These are phyloP conservation scores for Sanghuangporus sanghuang DNA, from an alignment of 1,284 basidiomycete species.

Conservation along the genomic window DNA sequence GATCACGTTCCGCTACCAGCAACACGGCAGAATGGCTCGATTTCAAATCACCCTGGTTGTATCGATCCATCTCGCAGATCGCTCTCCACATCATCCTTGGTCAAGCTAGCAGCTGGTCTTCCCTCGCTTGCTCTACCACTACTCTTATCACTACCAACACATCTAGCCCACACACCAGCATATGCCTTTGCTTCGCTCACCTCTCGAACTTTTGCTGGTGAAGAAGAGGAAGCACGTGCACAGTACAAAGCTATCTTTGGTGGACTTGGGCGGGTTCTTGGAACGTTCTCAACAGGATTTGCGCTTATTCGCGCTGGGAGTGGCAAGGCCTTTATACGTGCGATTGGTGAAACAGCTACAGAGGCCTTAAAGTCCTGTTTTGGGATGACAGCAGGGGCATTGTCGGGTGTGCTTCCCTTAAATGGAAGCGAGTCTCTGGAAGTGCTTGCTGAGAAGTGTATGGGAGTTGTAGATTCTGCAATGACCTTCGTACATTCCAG, in stretches of 20 bases:
- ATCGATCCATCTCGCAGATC: conserved; percentile 27
- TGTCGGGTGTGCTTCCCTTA: background rate
- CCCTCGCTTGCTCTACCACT: conserved; percentile 39
- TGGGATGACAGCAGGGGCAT: background rate
- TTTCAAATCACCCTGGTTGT: conserved; percentile 33
- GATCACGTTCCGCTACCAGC: conserved; percentile 26
- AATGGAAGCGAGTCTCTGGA: background rate
- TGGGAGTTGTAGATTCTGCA: background rate
- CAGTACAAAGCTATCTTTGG: conserved; percentile 46
- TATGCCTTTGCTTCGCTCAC: conserved; percentile 39
- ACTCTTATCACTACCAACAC: conserved; percentile 36
- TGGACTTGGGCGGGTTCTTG: conserved; percentile 8
- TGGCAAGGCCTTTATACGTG: background rate
- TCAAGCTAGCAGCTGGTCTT: conserved; percentile 33
- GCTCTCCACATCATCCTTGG: conserved; percentile 35
- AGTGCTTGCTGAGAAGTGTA: background rate
- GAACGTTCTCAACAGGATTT: background rate
- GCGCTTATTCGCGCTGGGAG: background rate
- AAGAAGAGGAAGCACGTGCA: conserved; percentile 46
- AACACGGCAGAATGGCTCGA: conserved; percentile 27
- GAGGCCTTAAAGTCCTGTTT: background rate
- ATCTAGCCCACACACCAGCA: conserved; percentile 42
- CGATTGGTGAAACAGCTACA: background rate
- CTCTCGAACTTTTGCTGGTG: conserved; percentile 33
- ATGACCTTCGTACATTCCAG: background rate